These are phyloP conservation scores for Sordariomycetes sp. DNA, from an alignment of 2,329 filamentous ascomycete species.

Conservation along the genomic window DNA sequence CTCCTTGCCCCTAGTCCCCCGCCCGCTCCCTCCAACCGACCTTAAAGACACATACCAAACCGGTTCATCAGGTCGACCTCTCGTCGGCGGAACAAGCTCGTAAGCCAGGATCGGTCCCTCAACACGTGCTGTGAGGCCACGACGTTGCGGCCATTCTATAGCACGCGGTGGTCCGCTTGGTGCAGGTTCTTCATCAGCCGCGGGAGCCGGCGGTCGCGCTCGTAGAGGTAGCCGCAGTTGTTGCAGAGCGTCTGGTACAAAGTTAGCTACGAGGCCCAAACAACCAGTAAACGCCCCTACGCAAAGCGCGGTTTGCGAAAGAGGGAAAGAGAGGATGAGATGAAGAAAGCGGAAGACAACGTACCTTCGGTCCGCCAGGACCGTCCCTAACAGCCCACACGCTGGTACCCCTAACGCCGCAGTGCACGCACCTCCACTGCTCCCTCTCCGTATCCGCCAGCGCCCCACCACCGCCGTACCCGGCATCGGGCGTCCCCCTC, in stretches of 20 bases:
- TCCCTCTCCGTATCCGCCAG: constrained; percentile 68
- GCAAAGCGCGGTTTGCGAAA: not conserved
- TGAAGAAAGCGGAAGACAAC: constrained; percentile 18
- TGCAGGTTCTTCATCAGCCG: constrained; percentile 30
- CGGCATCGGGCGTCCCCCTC: constrained; percentile 72
- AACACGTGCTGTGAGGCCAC: too few species aligned
- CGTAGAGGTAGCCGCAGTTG: constrained; percentile 84
- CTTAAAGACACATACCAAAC: too few species aligned
- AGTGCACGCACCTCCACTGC: constrained; percentile 83
- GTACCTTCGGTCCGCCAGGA: constrained; percentile 70
- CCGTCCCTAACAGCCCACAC: constrained; percentile 95
- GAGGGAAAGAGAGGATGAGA: constrained; percentile 6
- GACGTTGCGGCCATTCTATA: constrained; percentile 10
- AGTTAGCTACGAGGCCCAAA: constrained; percentile 11
- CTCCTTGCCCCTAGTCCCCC: too few species aligned
- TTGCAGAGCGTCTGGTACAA: constrained; percentile 68
- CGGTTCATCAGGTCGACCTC: too few species aligned
- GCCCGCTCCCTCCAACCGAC: too few species aligned
- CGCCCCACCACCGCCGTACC: constrained; percentile 58
- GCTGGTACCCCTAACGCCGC: constrained; percentile 74
- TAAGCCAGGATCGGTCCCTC: too few species aligned
- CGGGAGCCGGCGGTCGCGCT: constrained; percentile 75
- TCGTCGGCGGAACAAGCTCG: too few species aligned
- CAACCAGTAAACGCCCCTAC: not conserved
- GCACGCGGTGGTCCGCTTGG: constrained; percentile 19